Conservation (phyloP, 2,329 filamentous ascomycete species). For the Colletotrichum spinosum region DNA sequence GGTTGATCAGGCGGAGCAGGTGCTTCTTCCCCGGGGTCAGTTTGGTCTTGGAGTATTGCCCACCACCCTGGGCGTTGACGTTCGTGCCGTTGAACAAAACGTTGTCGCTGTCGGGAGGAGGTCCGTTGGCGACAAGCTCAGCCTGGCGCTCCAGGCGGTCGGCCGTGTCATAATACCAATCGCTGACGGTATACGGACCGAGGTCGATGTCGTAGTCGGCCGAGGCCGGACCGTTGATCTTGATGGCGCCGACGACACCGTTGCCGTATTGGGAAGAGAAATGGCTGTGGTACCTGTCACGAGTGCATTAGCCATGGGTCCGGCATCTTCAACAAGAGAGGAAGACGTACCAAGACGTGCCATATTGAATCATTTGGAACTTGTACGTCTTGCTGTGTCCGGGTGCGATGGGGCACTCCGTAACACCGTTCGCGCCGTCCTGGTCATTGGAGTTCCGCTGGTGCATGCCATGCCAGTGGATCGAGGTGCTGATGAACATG, state of each 20-base stretch:
- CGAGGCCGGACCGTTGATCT: conserved; percentile 60
- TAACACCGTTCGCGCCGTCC: conserved; percentile 59
- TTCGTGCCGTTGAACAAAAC: conserved; percentile 58
- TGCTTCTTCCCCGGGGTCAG: conserved; percentile 59
- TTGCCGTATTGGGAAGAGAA: conserved; percentile 63
- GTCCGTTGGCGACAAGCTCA: conserved; percentile 37
- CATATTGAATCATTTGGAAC: conserved; percentile 51
- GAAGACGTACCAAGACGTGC: conserved; percentile 45
- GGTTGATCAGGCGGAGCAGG: conserved; percentile 63
- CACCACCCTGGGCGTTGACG: conserved; percentile 45
- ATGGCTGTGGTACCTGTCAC: conserved; percentile 60
- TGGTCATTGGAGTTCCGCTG: conserved; percentile 55
- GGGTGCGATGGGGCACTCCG: conserved; percentile 55
- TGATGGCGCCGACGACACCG: conserved; percentile 62
- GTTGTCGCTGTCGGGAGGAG: conserved; percentile 47
- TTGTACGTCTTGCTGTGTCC: conserved; percentile 48
- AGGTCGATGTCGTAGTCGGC: conserved; percentile 70
- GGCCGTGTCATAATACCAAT: conserved; percentile 61
- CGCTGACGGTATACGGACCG: conserved; percentile 63
- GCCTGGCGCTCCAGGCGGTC: conserved; percentile 42
- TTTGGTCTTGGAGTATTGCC: conserved; percentile 45
- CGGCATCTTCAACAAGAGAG: conserved; percentile 3
- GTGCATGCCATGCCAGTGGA: conserved; percentile 62
- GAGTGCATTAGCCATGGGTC: conserved; percentile 40
- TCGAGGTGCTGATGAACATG: conserved; percentile 56